Conservation (phyloP, 257 asterid species). For the Solanum chilense region DNA sequence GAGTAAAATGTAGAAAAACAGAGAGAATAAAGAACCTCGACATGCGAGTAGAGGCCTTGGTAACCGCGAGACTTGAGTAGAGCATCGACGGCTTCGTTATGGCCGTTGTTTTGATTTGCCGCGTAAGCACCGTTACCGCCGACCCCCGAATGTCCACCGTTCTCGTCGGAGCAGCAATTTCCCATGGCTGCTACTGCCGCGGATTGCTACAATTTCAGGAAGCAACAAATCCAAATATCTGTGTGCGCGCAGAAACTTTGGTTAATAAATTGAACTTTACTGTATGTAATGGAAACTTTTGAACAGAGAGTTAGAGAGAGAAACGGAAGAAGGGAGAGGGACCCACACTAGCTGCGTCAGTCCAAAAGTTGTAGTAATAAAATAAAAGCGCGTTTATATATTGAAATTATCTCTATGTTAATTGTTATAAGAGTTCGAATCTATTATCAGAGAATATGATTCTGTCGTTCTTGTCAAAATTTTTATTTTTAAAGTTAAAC, state of each 20-base stretch:
- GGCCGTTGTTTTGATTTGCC: slow-evolving; percentile 25
- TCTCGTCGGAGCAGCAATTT: slow-evolving; percentile 82
- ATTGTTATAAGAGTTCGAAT: background rate
- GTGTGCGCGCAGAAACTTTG: background rate
- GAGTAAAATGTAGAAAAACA: background rate
- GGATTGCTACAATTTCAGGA: background rate
- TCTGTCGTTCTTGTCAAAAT: too few relatives aligned
- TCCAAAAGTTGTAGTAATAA: background rate
- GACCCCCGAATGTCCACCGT: slow-evolving; percentile 70
- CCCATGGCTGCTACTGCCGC: slow-evolving; percentile 54
- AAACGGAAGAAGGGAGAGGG: background rate
- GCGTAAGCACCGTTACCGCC: slow-evolving; percentile 42
- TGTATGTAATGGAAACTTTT: background rate
- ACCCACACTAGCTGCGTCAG: background rate
- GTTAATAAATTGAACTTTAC: background rate
- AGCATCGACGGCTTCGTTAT: slow-evolving; percentile 75
- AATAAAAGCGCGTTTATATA: background rate
- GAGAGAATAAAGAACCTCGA: slow-evolving; percentile 48
- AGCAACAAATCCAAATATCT: background rate
- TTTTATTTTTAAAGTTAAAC: too few relatives aligned
- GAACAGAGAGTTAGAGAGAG: background rate
- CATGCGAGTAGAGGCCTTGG: slow-evolving; percentile 71
- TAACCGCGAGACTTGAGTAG: slow-evolving; percentile 78
- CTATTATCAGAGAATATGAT: background rate
- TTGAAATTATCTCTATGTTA: background rate